Base-by-base conservation (phyloP, 2,329 filamentous ascomycete genomes). In the Alternaria consortialis region DNA sequence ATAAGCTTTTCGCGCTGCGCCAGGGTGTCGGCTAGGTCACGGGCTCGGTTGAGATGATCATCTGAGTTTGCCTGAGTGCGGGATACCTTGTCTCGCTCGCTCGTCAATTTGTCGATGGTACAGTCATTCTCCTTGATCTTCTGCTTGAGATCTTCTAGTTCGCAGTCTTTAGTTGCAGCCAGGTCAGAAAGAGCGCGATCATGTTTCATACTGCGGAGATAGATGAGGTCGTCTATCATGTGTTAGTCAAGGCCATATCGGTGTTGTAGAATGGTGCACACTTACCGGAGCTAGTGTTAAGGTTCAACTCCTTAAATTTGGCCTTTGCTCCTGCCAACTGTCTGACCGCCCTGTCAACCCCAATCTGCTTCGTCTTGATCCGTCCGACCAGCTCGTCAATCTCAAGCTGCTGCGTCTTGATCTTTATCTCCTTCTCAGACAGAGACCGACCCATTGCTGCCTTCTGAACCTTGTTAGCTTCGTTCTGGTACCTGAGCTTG, bases 401-500 rank as follows among this genome's bases (percentile, higher is more conserved):
- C 0, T 69, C 60, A 1, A 69, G 40, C 25, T 71, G 57, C 37
- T 70, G 55, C 7, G 58, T 58, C 53, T 68, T 63, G 27, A 70
- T 62, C 40, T 63, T 46, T 0, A 56, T 48, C 5, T 71, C 67
- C 17, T 68, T 68, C 29, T 67, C 52, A 5, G 55, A 53, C 7
- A 74, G n/a, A 4, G 62, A 39, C 1, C 64, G 63, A 39, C 57
- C 61, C 70, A 74, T 71, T 0, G 50, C 53, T 12, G 66, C 60
- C 32, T 64, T 71, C 17, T 68, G 63, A 1, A 59, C 58, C 37
- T 63, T 67, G 48, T 67, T 71, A 17, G 34, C 27, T 12, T 69
- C 62, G 8, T 70, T 62, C 20, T 70, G 70, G 37, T 62, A 69
- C 2, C 44, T 55, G 3, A 72, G 56, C n/a, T 58, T 48, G 7